A percentile compares a stretch with the other conserved stretches of the same genome.
phyloP scores from a whole-genome alignment of 768 basidiomycete genomes.

The Termitomyces sp. region DNA sequence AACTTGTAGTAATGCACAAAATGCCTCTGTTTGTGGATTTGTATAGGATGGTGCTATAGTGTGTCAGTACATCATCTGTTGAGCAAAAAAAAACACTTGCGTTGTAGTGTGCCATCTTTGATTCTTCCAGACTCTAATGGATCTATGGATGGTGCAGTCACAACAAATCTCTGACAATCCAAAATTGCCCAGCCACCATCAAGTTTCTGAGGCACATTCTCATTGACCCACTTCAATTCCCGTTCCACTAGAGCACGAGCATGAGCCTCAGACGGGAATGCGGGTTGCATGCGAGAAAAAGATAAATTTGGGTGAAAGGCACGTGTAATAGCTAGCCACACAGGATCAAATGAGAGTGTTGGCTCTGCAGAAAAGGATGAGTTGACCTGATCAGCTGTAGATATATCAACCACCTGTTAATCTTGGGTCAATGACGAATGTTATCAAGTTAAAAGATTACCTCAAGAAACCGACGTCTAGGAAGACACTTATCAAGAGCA shows the following conservation, averaged over 20 bases:
- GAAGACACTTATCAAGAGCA: constrained; percentile 88
- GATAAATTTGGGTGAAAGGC: constrained; percentile 82
- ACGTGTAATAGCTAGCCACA: constrained; percentile 92
- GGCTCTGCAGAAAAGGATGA: constrained; percentile 17
- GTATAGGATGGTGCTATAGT: constrained; percentile 66
- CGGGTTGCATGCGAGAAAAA: constrained; percentile 36
- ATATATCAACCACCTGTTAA: constrained; percentile 68
- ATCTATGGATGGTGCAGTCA: constrained; percentile 50
- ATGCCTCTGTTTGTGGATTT: constrained; percentile 87
- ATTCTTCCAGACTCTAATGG: constrained; percentile 22
- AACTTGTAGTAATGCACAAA: constrained; percentile 75
- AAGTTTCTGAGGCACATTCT: constrained; percentile 41
- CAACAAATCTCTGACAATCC: constrained; percentile 61
- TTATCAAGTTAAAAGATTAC: constrained; percentile 28
- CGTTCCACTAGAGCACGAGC: constrained; percentile 49
- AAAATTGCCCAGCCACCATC: constrained; percentile 35
- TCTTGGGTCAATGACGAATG: background rate
- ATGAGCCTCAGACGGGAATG: constrained; percentile 56
- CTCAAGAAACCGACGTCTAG: constrained; percentile 74
- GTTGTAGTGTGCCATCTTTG: constrained; percentile 19
- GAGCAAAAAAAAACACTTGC: constrained; percentile 28
- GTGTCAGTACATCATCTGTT: constrained; percentile 20
- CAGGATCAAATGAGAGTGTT: constrained; percentile 67
- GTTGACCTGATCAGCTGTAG: constrained; percentile 17
- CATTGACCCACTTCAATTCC: constrained; percentile 64